A percentile compares a stretch with the other conserved stretches of the same genome.
Conservation (phyloP, 257 asterid genomes). For the Fraxinus excelsior region DNA sequence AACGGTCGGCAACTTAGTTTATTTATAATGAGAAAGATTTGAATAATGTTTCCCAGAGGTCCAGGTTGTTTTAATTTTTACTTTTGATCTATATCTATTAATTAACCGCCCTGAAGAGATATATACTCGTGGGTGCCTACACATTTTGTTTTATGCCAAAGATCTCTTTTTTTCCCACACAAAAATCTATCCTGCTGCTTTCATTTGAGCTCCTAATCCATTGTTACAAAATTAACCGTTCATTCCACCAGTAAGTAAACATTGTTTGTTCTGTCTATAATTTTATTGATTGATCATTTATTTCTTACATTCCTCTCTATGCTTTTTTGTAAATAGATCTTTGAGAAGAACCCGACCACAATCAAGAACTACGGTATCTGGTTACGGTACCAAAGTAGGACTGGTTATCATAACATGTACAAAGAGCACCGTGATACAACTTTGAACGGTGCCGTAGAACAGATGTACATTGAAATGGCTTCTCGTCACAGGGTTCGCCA, state of each 20-base stretch:
- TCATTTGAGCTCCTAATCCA: not conserved
- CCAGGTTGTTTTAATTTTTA: too few species aligned
- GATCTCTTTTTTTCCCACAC: too few species aligned
- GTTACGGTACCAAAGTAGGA: slow-evolving; percentile 86
- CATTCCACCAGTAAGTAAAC: too few species aligned
- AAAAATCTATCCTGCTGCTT: not conserved
- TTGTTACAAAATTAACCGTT: too few species aligned
- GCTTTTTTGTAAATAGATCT: slow-evolving; percentile 44
- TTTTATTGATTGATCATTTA: too few species aligned
- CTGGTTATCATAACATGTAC: slow-evolving; percentile 90
- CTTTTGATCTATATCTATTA: too few species aligned
- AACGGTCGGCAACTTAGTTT: not conserved
- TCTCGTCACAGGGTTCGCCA: slow-evolving; percentile 85
- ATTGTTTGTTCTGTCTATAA: too few species aligned
- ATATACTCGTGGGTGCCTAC: not conserved
- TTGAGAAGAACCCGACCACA: slow-evolving; percentile 84
- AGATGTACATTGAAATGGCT: slow-evolving; percentile 95
- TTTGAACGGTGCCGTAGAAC: slow-evolving; percentile 78
- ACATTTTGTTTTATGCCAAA: not conserved
- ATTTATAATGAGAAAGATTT: not conserved
- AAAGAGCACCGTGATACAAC: slow-evolving; percentile 90
- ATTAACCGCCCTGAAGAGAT: too few species aligned
- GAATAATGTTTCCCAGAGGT: not conserved
- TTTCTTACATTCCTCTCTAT: not conserved
- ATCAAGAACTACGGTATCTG: slow-evolving; percentile 84